These are phyloP conservation scores for Aureobasidium mangrovei DNA, from an alignment of 2,329 filamentous ascomycete species.

Conservation along the genomic window DNA sequence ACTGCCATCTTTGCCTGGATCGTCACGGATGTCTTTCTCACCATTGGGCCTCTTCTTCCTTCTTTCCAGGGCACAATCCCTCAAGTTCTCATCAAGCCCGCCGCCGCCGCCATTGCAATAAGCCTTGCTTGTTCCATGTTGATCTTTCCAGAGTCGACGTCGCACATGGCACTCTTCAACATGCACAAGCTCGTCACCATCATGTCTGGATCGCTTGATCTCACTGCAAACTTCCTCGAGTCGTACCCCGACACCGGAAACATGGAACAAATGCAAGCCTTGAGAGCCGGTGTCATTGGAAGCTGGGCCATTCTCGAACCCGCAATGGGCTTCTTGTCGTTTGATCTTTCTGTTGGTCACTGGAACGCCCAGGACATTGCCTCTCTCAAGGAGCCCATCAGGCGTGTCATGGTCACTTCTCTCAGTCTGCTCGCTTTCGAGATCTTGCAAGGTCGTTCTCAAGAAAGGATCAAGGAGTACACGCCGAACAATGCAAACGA, in stretches of 20 bases:
- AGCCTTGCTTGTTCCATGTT: conserved; percentile 13
- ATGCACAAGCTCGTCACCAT: conserved; percentile 11
- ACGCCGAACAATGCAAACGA: background rate
- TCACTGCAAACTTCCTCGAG: background rate
- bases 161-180: conserved; percentile 7
- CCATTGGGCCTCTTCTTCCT: conserved; percentile 12
- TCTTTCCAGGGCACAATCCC: conserved; percentile 11
- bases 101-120: conserved; percentile 10
- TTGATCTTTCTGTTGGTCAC: conserved; percentile 39
- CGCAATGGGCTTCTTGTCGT: conserved; percentile 32
- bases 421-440: conserved; percentile 11
- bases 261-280: conserved; percentile 5
- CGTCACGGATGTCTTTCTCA: conserved; percentile 11
- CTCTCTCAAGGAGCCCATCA: conserved; percentile 29
- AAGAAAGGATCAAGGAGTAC: background rate
- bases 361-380: conserved; percentile 40
- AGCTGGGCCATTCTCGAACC: conserved; percentile 11
- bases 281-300: conserved; percentile 9
- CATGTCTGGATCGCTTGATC: background rate
- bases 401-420: conserved; percentile 27
- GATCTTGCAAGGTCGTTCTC: conserved; percentile 1
- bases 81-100: conserved; percentile 13
- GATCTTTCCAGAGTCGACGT: conserved; percentile 15
- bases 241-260: conserved; percentile 2
- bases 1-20: conserved; percentile 14